Conservation (phyloP, 768 basidiomycete species). For the Asterophora lycoperdoides region DNA sequence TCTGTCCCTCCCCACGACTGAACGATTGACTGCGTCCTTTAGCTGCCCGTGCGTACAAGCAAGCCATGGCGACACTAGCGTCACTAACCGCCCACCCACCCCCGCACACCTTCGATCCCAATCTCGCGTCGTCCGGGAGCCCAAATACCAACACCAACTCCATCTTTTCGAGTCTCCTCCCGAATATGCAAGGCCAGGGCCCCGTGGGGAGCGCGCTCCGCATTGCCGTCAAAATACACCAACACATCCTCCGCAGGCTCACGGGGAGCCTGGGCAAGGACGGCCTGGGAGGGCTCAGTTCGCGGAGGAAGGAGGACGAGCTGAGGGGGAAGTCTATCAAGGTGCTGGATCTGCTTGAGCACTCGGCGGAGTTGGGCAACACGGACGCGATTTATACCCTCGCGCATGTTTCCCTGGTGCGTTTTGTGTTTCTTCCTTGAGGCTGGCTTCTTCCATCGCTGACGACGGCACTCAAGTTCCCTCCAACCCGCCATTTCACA, state of each 20-base stretch:
- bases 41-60: conserved; percentile 74
- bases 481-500: conserved; percentile 63
- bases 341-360: conserved; percentile 73
- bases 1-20: not conserved
- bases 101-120: conserved; percentile 52
- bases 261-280: conserved; percentile 38
- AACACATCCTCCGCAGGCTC: conserved; percentile 47
- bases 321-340: conserved; percentile 70
- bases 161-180: conserved; percentile 61
- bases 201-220: conserved; percentile 69
- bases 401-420: conserved; percentile 63
- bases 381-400: conserved; percentile 67
- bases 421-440: conserved; percentile 19
- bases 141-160: conserved; percentile 43
- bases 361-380: conserved; percentile 77
- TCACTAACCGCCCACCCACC: conserved; percentile 59
- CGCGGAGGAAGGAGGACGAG: conserved; percentile 63
- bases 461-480: conserved; percentile 59
- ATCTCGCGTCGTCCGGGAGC: conserved; percentile 38
- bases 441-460: no score
- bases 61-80: conserved; percentile 65
- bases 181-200: conserved; percentile 72
- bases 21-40: conserved; percentile 7
- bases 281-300: conserved; percentile 32
- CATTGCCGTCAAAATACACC: conserved; percentile 61